phyloP scores from a whole-genome alignment of 2,329 filamentous ascomycete species.

The Cladorrhinum sp. region DNA sequence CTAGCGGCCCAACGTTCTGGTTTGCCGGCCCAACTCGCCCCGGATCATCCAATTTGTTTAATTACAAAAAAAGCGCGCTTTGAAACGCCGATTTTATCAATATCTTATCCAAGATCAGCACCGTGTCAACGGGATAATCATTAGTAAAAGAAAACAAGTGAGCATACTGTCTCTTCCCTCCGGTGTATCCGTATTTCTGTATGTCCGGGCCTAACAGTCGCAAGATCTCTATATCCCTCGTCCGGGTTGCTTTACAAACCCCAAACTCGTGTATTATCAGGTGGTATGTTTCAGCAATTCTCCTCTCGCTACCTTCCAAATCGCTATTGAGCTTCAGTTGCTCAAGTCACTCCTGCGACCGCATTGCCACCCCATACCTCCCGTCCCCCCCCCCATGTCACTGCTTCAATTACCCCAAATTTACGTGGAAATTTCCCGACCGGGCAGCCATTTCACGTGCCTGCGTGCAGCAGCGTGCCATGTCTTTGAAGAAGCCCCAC shows the following conservation, averaged over 20 bases:
- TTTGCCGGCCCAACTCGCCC: not conserved
- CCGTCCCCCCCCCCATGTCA: constrained; percentile 13
- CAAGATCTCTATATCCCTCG: not conserved
- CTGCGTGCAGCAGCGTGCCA: constrained; percentile 24
- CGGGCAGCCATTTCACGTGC: constrained; percentile 25
- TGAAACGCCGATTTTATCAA: not conserved
- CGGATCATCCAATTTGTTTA: not conserved
- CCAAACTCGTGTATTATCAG: not conserved
- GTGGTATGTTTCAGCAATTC: not conserved
- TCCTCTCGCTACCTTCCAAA: not conserved
- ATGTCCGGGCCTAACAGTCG: no score
- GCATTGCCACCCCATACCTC: not conserved
- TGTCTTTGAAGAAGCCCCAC: constrained; percentile 19
- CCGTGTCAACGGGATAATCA: not conserved
- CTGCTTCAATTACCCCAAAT: constrained; percentile 13
- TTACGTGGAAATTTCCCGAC: constrained; percentile 15
- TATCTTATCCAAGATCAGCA: not conserved
- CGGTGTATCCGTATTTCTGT: not conserved
- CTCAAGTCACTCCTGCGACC: not conserved
- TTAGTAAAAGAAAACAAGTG: not conserved
- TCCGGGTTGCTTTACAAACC: not conserved
- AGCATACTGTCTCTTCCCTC: not conserved
- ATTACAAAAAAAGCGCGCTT: not conserved
- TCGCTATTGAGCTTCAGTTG: not conserved
- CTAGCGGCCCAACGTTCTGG: not conserved